Percentiles rank a stretch among this genome's conserved stretches.
phyloP scores from a whole-genome alignment of 2,329 filamentous ascomycete species.

The Pseudogymnoascus sp. region DNA sequence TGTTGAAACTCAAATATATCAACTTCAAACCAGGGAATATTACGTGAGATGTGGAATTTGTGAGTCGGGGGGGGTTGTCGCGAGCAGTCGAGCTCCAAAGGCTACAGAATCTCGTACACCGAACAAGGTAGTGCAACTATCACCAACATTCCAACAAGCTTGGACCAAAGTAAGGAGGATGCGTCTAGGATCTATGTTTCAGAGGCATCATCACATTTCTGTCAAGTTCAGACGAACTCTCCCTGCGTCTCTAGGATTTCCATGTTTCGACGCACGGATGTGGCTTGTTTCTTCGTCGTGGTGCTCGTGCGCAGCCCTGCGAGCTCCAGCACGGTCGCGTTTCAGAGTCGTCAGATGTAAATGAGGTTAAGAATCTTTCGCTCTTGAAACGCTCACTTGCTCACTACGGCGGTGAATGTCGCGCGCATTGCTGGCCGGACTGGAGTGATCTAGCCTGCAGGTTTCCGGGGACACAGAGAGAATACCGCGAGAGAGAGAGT shows the following conservation, averaged over 20 bases:
- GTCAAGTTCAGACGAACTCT: constrained; percentile 4
- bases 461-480: neutral
- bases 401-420: neutral
- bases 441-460: neutral
- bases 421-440: neutral
- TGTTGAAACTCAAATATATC: neutral
- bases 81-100: neutral
- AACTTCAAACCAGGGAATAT: neutral
- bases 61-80: neutral
- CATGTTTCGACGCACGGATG: neutral
- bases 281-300: neutral
- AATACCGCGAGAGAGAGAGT: too few species aligned
- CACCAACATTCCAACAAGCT: constrained; percentile 3
- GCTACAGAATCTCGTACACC: neutral
- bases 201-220: neutral
- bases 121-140: neutral
- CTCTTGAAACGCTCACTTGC: neutral
- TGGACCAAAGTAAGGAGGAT: neutral
- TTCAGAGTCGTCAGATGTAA: constrained; percentile 3
- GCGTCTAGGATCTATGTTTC: neutral
- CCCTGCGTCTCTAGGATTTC: neutral
- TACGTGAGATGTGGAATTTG: neutral
- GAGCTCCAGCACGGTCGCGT: neutral
- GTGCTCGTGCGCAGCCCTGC: neutral
- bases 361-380: neutral